Base-by-base conservation (phyloP, 768 basidiomycete genomes). In the Suillus placidus region DNA sequence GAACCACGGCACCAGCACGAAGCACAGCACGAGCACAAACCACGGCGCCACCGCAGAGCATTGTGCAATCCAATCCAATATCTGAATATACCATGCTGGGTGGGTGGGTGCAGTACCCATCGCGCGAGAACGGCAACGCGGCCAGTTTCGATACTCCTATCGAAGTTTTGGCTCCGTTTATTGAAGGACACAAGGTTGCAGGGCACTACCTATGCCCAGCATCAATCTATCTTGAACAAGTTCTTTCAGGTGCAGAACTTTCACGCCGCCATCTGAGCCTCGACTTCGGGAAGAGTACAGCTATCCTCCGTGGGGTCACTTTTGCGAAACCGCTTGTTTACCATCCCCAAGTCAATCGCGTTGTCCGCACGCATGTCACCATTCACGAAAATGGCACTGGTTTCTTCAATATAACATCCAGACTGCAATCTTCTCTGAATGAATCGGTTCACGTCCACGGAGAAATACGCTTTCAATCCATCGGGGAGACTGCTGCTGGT, bases 211-310 rank as follows among this genome's bases (percentile, higher is more conserved):
- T 90, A 6, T 90, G 89, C 68, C 89, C 90, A 12, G 89, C 87
- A 1, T 89, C 88, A 0, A 82, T 90, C 2, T 89, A 89, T 67
- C 71, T 87, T 14, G 88, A 90, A 67, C 82, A 86, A 49, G 84
- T 79, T 0, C 74, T 84, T 42, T 81, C 84, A 7, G 84, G 82
- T 1, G 76, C 85, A 13, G 65, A 77, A 37, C 77, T 84, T 38
- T 70, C 80, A 4, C 71, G 72, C 32, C 73, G 72, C 13, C 73
- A 82, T 23, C 71, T 79, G 35, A 71, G 71, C 1, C 62, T 72
- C 18, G 79, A 79, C 40, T 73, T 74, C 40, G 77, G 81, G n/a
- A 64, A 71, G 23, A 73, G 67, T 26, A 70, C 72, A 67, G 71
- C 82, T n/a, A 69, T 79, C 2, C 71, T 90, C 16, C 79, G 77